These are phyloP conservation scores for Dothiorella sarmentorum DNA, from an alignment of 2,329 filamentous ascomycete genomes.

Conservation along the genomic window DNA sequence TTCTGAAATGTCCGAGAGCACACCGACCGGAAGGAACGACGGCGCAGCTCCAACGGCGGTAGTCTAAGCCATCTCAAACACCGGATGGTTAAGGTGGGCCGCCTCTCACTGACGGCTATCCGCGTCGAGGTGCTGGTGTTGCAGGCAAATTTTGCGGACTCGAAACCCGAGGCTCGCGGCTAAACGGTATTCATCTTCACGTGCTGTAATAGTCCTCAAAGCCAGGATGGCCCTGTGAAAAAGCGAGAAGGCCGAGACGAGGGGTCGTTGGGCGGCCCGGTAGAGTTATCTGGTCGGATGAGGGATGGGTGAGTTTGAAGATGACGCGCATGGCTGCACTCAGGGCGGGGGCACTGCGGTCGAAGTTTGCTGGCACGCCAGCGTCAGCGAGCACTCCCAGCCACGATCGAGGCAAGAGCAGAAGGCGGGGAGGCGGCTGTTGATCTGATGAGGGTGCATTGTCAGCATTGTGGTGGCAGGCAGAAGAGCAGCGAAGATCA, in stretches of 20 bases:
- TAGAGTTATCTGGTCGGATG: slow-evolving; percentile 2
- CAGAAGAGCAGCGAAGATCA: slow-evolving; percentile 3
- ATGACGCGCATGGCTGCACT: slow-evolving; percentile 11
- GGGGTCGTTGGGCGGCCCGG: neutral
- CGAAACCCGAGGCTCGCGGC: neutral
- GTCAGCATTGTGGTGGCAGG: neutral
- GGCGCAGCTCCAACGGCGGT: neutral
- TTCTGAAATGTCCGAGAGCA: neutral
- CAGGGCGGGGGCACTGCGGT: neutral
- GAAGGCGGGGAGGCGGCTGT: neutral
- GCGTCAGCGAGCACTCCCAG: neutral
- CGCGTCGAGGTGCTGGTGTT: neutral
- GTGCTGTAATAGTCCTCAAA: neutral
- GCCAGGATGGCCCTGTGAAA: neutral
- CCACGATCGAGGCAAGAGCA: neutral
- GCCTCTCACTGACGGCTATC: neutral
- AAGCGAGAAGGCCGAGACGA: neutral
- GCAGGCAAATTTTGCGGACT: neutral
- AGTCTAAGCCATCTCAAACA: neutral
- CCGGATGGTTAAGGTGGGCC: neutral
- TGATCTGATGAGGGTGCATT: neutral
- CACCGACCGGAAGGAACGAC: neutral
- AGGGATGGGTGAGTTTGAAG: neutral
- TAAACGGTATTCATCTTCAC: slow-evolving; percentile 1
- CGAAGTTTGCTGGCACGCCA: neutral